Conservation (phyloP, 164 flowering plant species). For the Chloranthus sessilifolius region DNA sequence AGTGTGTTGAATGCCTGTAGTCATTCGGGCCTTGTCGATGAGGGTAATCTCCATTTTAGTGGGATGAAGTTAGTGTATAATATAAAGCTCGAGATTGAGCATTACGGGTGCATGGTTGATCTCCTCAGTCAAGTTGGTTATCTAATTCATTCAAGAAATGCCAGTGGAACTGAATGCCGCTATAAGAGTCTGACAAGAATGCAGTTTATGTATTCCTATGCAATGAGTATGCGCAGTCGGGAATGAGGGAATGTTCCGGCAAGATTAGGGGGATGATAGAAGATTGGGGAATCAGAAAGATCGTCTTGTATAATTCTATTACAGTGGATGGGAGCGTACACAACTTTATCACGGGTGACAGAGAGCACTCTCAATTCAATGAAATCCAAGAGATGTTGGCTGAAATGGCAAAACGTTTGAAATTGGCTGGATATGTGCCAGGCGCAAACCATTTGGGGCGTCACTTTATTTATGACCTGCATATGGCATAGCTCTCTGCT, state of each 20-base stretch:
- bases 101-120: too few relatives aligned
- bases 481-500: too few relatives aligned
- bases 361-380: too few relatives aligned
- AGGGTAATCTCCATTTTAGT: constrained; percentile 8
- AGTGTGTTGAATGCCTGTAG: constrained; percentile 31
- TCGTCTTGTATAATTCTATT: constrained; percentile 14
- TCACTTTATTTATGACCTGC: too few relatives aligned
- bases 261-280: too few relatives aligned
- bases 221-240: too few relatives aligned
- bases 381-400: too few relatives aligned
- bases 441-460: too few relatives aligned
- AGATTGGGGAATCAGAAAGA: constrained; percentile 15
- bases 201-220: constrained; percentile 14
- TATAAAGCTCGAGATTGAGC: constrained; percentile 23
- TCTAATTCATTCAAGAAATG: constrained; percentile 17
- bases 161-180: constrained; percentile 10
- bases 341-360: constrained; percentile 29
- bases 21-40: constrained; percentile 26
- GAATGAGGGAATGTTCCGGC: too few relatives aligned
- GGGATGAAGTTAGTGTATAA: constrained; percentile 17
- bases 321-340: too few relatives aligned
- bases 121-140: constrained; percentile 23
- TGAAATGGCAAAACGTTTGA: too few relatives aligned
- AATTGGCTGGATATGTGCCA: too few relatives aligned
- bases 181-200: constrained; percentile 13